Conservation (phyloP, 352 stramenopile species). For the Pythium oligandrum region DNA sequence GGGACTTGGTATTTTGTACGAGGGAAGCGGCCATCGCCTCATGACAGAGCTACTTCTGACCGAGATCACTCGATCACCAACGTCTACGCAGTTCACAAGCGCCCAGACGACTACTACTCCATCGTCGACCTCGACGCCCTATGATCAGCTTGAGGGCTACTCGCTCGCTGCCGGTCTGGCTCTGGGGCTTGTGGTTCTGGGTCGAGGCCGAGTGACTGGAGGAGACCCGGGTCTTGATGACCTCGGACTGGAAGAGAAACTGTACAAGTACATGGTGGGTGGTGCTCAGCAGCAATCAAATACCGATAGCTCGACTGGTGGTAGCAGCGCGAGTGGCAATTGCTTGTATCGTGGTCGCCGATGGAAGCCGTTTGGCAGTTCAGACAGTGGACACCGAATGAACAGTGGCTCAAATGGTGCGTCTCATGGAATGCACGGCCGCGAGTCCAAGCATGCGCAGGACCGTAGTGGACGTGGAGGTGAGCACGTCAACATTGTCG, state of each 20-base stretch:
- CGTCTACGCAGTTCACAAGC: constrained; percentile 60
- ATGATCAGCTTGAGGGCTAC: constrained; percentile 93
- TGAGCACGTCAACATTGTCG: constrained; percentile 93
- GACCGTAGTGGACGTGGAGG: constrained; percentile 26
- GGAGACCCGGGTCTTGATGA: constrained; percentile 91
- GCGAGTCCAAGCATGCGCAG: not conserved
- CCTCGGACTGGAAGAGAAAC: constrained; percentile 94
- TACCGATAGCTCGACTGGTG: constrained; percentile 1
- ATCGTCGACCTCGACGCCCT: constrained; percentile 40
- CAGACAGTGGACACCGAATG: constrained; percentile 8
- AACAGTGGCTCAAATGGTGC: constrained; percentile 9
- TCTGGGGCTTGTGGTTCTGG: constrained; percentile 95
- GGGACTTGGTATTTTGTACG: constrained; percentile 95
- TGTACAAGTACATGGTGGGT: constrained; percentile 94
- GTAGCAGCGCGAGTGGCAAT: constrained; percentile 38
- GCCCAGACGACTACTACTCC: constrained; percentile 22
- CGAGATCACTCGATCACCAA: constrained; percentile 91
- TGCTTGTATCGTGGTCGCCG: constrained; percentile 69
- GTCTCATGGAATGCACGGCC: constrained; percentile 1
- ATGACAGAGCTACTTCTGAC: constrained; percentile 98
- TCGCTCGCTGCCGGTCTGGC: constrained; percentile 89
- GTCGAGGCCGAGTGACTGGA: constrained; percentile 54
- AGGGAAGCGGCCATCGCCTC: constrained; percentile 92
- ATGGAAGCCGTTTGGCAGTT: constrained; percentile 47
- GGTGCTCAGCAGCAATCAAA: constrained; percentile 34